Conservation (phyloP, 352 stramenopile genomes). For the Globisporangium takayamanum region DNA sequence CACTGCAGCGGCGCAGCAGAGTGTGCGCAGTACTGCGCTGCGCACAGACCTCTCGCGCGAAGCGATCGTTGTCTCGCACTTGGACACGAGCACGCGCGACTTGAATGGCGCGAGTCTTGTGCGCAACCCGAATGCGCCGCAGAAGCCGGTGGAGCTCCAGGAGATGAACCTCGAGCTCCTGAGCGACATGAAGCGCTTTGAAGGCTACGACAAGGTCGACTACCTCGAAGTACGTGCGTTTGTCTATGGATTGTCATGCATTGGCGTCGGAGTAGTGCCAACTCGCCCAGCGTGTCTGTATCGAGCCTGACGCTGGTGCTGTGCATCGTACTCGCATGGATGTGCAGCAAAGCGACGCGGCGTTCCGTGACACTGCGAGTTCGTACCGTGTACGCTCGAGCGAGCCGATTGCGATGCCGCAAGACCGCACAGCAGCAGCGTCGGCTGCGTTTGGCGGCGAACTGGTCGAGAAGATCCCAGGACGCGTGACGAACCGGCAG, state of each 20-base stretch:
- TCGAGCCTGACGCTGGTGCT: not conserved
- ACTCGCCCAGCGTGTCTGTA: too few relatives aligned
- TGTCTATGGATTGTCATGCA: not conserved
- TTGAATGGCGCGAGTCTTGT: conserved; percentile 17
- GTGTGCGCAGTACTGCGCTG: conserved; percentile 2
- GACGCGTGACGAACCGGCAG: conserved; percentile 47
- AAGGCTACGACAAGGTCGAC: conserved; percentile 52
- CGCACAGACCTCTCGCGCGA: conserved; percentile 36
- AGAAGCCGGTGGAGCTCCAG: conserved; percentile 24
- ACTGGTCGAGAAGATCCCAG: conserved; percentile 27
- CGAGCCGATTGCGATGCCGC: conserved; percentile 35
- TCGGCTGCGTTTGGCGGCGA: conserved; percentile 27
- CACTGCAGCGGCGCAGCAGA: not conserved
- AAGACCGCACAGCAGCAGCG: conserved; percentile 42
- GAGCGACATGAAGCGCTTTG: conserved; percentile 37
- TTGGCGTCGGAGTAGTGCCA: too few relatives aligned
- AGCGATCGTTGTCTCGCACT: conserved; percentile 20
- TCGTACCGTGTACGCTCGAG: conserved; percentile 44
- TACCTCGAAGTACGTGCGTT: conserved; percentile 22
- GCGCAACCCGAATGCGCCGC: conserved; percentile 13
- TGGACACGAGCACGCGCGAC: conserved; percentile 19
- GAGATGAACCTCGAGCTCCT: conserved; percentile 56
- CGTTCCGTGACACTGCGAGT: conserved; percentile 56
- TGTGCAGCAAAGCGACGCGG: conserved; percentile 33
- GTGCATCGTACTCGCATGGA: not conserved